Conservation (phyloP, 1,139 yeast species). For the Debaryomycetaceae sp. region DNA sequence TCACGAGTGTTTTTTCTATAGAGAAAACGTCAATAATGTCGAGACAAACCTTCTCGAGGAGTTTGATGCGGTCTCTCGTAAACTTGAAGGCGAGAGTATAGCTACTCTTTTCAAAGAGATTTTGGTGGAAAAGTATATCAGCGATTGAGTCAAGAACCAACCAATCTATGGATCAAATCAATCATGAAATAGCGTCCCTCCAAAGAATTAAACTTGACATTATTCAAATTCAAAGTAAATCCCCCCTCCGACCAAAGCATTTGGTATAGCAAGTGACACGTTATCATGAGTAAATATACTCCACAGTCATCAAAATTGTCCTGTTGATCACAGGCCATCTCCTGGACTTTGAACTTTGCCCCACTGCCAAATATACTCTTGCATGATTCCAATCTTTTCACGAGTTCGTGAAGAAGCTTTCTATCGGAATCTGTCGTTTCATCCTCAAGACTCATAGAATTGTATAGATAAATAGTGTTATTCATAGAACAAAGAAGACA, state of each 20-base stretch:
- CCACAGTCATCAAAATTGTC: conserved; percentile 48
- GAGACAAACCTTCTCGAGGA: conserved; percentile 7
- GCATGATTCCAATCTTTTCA: conserved; percentile 21
- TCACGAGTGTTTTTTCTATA: conserved; percentile 20
- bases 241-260: conserved; percentile 12
- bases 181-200: conserved; percentile 26
- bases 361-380: conserved; percentile 14
- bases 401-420: conserved; percentile 19
- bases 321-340: conserved; percentile 40
- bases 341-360: conserved; percentile 19
- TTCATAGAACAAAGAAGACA: conserved; percentile 31
- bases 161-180: conserved; percentile 10
- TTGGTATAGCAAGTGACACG: conserved; percentile 31
- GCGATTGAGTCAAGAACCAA: conserved; percentile 3
- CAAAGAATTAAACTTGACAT: conserved; percentile 27
- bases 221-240: conserved; percentile 23
- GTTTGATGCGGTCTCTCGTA: conserved; percentile 20
- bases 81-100: conserved; percentile 22
- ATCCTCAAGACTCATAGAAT: conserved; percentile 31
- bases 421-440: conserved; percentile 16
- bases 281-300: conserved; percentile 38
- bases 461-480: conserved; percentile 32
- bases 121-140: conserved; percentile 23
- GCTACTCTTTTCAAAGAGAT: conserved; percentile 26
- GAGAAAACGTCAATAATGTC: conserved; percentile 12